Evolutionary conservation across 805 yeast species (phyloP).

Genomic region (Vanderwaltozyma polyspora): DNA sequence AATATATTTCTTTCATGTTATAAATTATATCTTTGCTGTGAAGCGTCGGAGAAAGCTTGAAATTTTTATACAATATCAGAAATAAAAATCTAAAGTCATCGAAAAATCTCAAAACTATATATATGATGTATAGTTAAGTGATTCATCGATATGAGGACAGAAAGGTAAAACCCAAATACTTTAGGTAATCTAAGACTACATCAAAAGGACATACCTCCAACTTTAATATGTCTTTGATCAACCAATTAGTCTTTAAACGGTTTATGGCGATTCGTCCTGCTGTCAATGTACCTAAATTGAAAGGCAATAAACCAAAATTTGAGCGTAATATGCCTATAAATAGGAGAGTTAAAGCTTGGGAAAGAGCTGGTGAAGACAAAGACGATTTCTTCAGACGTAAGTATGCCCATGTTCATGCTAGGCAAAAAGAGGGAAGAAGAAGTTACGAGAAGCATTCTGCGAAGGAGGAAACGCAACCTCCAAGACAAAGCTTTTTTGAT

Average conservation of each 20-base stretch:
- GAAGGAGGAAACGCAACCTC: constrained; percentile 2
- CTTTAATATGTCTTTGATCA: too few species aligned
- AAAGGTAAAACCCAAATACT: too few species aligned
- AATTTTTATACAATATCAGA: too few species aligned
- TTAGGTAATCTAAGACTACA: too few species aligned
- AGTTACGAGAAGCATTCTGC: constrained; percentile 9
- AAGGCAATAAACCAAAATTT: neutral
- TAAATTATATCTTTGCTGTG: too few species aligned
- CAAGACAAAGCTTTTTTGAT: neutral
- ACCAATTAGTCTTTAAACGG: constrained; percentile 1
- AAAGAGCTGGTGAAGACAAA: constrained; percentile 45
- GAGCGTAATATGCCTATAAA: constrained; percentile 27
- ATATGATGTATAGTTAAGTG: too few species aligned
- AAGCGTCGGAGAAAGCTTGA: too few species aligned
- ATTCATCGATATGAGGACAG: too few species aligned
- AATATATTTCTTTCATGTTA: too few species aligned
- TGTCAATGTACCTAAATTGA: neutral
- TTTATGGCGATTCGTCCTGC: neutral
- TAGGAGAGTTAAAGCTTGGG: constrained; percentile 51
- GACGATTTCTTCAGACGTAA: constrained; percentile 51
- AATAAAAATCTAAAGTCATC: too few species aligned
- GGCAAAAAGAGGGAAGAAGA: constrained; percentile 23
- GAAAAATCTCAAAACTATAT: too few species aligned
- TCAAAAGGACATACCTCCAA: too few species aligned
- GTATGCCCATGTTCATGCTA: constrained; percentile 58